Evolutionary conservation across 768 basidiomycete species (phyloP), one percentile per base, ranked within the genome.

Genomic region (Pleurotus tuoliensis): DNA sequence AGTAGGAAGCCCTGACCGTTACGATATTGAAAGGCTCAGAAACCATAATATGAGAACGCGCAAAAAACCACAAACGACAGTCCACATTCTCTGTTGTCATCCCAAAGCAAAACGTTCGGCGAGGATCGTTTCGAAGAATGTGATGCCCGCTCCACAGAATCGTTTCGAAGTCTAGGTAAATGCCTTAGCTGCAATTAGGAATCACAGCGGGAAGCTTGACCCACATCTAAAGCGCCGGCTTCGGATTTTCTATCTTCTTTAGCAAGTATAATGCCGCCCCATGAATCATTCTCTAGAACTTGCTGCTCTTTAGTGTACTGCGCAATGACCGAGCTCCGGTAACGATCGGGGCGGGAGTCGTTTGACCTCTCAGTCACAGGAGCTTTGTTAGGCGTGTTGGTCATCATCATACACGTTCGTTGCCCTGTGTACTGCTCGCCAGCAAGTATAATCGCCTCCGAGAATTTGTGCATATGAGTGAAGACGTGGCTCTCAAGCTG

Each of bases 101-200:
- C 4, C 57, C 57, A 48, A 58, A 58, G 6, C 18, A 18, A 44
- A 58, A 58, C 22, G 3, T 18, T 27, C 57, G 25, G 24, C 57
- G 37, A 30, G 57, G 57, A 25, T 58, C 57, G 44, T 44, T 58
- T 18, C 57, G 57, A 27, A 58, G 57, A 40, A 55, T 55, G 30
- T 58, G 57, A 20, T 22, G 40, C 20, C 51, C 34, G 18, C 46
- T 52, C 45, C 44, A 53, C 15, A 58, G 2, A 45, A 58, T 51
- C 52, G 54, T 58, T 22, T 25, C 37, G 24, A 20, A 24, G 41
- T 38, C 57, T 58, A 43, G 1, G 20, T 11, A 50, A 25, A 20
- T 30, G 3, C 5, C 47, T 13, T 5, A 47, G 47, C 1, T 50
- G 27, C n/a, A 30, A 30, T 13, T 15, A 16, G 22, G 22, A 4